These are phyloP conservation scores for Vaccinium macrocarpon DNA, from an alignment of 148 eudicot species.

Conservation along the genomic window DNA sequence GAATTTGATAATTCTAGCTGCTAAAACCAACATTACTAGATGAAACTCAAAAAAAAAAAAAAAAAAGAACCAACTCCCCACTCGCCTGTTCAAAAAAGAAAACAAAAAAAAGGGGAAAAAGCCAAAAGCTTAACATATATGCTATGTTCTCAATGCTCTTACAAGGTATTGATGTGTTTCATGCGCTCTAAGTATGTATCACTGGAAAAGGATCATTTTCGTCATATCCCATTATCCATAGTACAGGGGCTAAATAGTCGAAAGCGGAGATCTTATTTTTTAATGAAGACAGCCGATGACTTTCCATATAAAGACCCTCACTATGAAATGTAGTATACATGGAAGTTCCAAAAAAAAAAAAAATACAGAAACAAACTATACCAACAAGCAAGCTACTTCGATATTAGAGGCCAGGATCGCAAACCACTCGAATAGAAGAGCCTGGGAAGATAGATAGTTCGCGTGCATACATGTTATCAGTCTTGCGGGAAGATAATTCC, in stretches of 20 bases:
- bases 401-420: background rate
- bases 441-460: background rate
- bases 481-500: background rate
- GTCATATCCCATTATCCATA: background rate
- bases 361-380: background rate
- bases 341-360: background rate
- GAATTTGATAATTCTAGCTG: background rate
- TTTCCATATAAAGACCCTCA: background rate
- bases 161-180: background rate
- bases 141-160: background rate
- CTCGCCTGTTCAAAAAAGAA: background rate
- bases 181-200: background rate
- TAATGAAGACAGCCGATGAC: background rate
- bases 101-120: background rate
- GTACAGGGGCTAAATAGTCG: background rate
- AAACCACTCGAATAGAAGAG: background rate
- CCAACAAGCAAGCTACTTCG: background rate
- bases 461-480: conserved; percentile 26
- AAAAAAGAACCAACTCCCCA: background rate
- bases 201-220: background rate
- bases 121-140: background rate
- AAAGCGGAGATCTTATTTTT: background rate
- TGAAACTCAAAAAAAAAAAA: background rate
- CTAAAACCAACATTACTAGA: background rate
- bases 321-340: background rate